Conservation (phyloP, 352 stramenopile genomes). For the Phytophthora foliorum region DNA sequence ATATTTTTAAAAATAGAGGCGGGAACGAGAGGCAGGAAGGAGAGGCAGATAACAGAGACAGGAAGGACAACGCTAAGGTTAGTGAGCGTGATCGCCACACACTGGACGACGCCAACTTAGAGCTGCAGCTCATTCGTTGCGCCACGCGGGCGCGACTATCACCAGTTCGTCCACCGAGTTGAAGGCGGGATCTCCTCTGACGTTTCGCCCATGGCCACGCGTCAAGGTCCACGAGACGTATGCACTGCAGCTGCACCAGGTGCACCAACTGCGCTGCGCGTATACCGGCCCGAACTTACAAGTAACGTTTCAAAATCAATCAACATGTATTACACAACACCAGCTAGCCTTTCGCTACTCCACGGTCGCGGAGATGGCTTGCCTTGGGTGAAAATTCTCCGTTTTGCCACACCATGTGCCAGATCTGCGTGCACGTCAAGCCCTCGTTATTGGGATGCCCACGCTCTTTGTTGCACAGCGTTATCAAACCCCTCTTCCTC, state of each 20-base stretch:
- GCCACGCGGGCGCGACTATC: too few species aligned
- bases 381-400: constrained; percentile 14
- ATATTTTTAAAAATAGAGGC: not conserved
- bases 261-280: too few species aligned
- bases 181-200: too few species aligned
- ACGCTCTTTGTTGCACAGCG: constrained; percentile 14
- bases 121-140: too few species aligned
- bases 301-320: not conserved
- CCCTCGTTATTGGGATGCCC: not conserved
- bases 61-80: too few species aligned
- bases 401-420: constrained; percentile 30
- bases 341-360: not conserved
- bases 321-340: not conserved
- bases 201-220: too few species aligned
- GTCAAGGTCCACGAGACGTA: too few species aligned
- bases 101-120: too few species aligned
- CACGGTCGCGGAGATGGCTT: constrained; percentile 1
- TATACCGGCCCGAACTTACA: not conserved
- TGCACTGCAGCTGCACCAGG: too few species aligned
- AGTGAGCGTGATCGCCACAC: too few species aligned
- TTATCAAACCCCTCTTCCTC: not conserved
- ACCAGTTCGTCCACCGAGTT: too few species aligned
- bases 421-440: constrained; percentile 26
- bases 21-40: too few species aligned
- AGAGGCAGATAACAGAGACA: not conserved